Conservation (phyloP, 257 asterid genomes). For the Linderniella brevidens region DNA sequence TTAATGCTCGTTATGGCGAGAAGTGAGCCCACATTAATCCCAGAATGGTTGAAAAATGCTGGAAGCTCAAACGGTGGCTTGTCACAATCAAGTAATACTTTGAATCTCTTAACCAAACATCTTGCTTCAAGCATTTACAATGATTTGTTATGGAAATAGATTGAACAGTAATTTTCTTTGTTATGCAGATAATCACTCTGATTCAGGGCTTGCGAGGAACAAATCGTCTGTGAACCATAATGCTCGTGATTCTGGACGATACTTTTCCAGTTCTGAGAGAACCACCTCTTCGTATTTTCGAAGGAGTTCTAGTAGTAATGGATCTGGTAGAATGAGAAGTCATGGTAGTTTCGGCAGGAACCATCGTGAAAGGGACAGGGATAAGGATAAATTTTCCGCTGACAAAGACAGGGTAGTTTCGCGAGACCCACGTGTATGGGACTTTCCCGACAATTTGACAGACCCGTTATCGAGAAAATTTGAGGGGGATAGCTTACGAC, state of each 20-base stretch:
- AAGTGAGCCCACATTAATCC: conserved; percentile 54
- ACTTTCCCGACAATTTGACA: conserved; percentile 24
- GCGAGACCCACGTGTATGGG: conserved; percentile 24
- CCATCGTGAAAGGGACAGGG: conserved; percentile 37
- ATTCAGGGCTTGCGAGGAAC: conserved; percentile 14
- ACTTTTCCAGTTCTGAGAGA: conserved; percentile 27
- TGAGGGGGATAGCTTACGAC: conserved; percentile 27
- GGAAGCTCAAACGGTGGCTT: conserved; percentile 38
- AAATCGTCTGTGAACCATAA: conserved; percentile 26
- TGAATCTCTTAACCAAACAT: conserved; percentile 1
- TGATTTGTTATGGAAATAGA: conserved; percentile 5
- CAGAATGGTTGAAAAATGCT: conserved; percentile 60
- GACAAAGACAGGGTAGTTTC: conserved; percentile 22
- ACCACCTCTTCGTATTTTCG: conserved; percentile 28
- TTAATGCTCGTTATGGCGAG: conserved; percentile 39
- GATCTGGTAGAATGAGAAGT: conserved; percentile 32
- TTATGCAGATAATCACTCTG: not conserved
- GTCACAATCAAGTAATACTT: conserved; percentile 27
- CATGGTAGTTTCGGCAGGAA: conserved; percentile 50
- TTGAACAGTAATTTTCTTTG: not conserved
- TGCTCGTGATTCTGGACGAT: conserved; percentile 17
- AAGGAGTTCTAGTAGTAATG: conserved; percentile 26
- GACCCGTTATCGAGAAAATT: conserved; percentile 17
- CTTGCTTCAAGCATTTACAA: not conserved
- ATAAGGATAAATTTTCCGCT: conserved; percentile 11